Percentiles rank a stretch among this genome's conserved stretches.
Conservation (phyloP, 805 yeast genomes). For the Zygotorulaspora sp. region DNA sequence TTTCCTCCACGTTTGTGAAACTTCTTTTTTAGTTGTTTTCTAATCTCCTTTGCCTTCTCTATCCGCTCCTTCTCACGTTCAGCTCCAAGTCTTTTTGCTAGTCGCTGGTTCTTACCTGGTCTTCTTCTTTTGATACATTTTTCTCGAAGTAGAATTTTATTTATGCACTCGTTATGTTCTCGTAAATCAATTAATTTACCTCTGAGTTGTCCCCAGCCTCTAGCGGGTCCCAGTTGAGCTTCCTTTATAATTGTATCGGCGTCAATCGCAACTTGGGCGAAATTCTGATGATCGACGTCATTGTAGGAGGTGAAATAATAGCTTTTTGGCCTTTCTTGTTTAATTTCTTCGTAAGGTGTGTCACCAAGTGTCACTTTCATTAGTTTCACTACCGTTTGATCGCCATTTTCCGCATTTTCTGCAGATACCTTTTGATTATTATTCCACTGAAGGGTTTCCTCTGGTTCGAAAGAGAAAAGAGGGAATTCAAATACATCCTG, state of each 20-base stretch:
- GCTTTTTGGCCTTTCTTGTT: slow-evolving; percentile 23
- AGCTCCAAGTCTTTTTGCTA: slow-evolving; percentile 25
- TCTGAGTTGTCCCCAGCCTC: slow-evolving; percentile 14
- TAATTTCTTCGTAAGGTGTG: slow-evolving; percentile 15
- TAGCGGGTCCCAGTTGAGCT: slow-evolving; percentile 6
- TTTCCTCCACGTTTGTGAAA: slow-evolving; percentile 38
- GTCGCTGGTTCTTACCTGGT: slow-evolving; percentile 34
- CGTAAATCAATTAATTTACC: slow-evolving; percentile 17
- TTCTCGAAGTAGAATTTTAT: slow-evolving; percentile 10
- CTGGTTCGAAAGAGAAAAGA: slow-evolving; percentile 22
- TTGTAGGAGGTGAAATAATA: slow-evolving; percentile 25
- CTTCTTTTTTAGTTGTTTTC: slow-evolving; percentile 31
- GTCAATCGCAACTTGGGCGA: slow-evolving; percentile 20
- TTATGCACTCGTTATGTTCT: slow-evolving; percentile 21
- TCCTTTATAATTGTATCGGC: slow-evolving; percentile 18
- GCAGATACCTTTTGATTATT: too few relatives aligned
- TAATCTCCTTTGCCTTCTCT: slow-evolving; percentile 21
- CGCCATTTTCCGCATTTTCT: slow-evolving; percentile 6
- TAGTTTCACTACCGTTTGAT: slow-evolving; percentile 15
- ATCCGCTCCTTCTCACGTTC: slow-evolving; percentile 25
- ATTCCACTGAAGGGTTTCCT: too few relatives aligned
- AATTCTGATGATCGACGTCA: slow-evolving; percentile 13
- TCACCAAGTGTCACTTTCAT: slow-evolving; percentile 30
- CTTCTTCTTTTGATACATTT: slow-evolving; percentile 22
- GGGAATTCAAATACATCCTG: slow-evolving; percentile 32